A percentile compares a stretch with the other conserved stretches of the same genome.
Conservation (phyloP, 495 filamentous ascomycete species). For the Polyplosphaeria fusca region DNA sequence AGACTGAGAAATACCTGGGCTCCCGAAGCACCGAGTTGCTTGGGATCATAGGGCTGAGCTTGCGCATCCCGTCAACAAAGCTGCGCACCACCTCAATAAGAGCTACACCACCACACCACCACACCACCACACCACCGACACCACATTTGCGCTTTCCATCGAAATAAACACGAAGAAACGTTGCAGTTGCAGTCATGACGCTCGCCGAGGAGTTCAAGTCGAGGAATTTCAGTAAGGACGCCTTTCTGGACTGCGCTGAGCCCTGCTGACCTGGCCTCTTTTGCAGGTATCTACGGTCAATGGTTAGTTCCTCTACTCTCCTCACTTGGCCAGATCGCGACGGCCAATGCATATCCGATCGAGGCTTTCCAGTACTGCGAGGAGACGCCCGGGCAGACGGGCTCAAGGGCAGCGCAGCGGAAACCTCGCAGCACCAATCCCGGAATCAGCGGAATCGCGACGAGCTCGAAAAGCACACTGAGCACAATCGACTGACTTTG, state of each 20-base stretch:
- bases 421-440: too few species aligned
- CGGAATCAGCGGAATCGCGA: too few species aligned
- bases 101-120: neutral
- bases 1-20: neutral
- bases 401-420: too few species aligned
- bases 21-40: neutral
- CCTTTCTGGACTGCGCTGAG: slow-evolving; percentile 19
- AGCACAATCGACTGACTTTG: slow-evolving; percentile 3
- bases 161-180: neutral
- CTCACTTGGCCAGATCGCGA: neutral
- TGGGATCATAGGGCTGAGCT: slow-evolving; percentile 12
- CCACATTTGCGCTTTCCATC: neutral
- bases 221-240: slow-evolving; percentile 90
- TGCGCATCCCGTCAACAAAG: neutral
- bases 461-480: too few species aligned
- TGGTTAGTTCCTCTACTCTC: slow-evolving; percentile 62
- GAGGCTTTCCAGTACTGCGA: neutral
- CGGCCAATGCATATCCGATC: neutral
- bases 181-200: slow-evolving; percentile 42
- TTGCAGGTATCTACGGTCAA: slow-evolving; percentile 97
- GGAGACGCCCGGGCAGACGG: neutral
- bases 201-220: slow-evolving; percentile 76
- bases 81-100: too few species aligned
- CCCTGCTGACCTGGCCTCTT: slow-evolving; percentile 32
- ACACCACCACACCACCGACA: neutral